Evolutionary conservation across 352 stramenopile genomes (phyloP).

Genomic region (Globisporangium cederbergense): DNA sequence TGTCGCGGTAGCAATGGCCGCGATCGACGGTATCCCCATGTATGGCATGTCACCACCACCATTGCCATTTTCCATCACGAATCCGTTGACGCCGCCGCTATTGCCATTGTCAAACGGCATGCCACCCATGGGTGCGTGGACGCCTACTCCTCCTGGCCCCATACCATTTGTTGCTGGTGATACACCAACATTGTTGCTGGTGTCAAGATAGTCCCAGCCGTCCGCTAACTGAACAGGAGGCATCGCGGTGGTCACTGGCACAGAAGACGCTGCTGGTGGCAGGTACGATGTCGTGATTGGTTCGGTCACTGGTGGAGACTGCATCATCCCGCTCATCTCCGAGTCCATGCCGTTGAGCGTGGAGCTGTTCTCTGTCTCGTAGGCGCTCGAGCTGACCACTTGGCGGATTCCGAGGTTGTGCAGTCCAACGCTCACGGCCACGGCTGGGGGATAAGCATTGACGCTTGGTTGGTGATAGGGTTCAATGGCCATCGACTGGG

Average conservation of each 20-base stretch:
- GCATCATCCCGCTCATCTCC: background rate
- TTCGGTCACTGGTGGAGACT: background rate
- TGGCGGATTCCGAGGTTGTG: conserved; percentile 14
- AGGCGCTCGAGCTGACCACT: conserved; percentile 15
- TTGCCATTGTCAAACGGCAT: background rate
- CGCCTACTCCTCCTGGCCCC: background rate
- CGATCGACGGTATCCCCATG: background rate
- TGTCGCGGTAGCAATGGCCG: background rate
- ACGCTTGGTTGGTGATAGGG: conserved; percentile 4
- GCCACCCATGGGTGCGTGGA: background rate
- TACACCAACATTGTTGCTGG: background rate
- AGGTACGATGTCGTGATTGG: background rate
- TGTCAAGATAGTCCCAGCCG: conserved; percentile 5
- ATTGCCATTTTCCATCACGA: background rate
- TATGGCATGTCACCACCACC: background rate
- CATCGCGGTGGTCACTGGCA: background rate
- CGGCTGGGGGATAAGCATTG: background rate
- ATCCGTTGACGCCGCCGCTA: conserved; percentile 2
- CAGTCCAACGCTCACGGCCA: background rate
- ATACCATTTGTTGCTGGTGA: background rate
- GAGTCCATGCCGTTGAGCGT: background rate
- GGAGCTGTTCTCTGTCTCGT: conserved; percentile 10
- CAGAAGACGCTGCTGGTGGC: background rate
- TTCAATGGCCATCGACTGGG: conserved; percentile 12
- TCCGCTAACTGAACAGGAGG: background rate